Conservation (phyloP, 371 early-diverging fungal species). For the Mucor saturninus region DNA sequence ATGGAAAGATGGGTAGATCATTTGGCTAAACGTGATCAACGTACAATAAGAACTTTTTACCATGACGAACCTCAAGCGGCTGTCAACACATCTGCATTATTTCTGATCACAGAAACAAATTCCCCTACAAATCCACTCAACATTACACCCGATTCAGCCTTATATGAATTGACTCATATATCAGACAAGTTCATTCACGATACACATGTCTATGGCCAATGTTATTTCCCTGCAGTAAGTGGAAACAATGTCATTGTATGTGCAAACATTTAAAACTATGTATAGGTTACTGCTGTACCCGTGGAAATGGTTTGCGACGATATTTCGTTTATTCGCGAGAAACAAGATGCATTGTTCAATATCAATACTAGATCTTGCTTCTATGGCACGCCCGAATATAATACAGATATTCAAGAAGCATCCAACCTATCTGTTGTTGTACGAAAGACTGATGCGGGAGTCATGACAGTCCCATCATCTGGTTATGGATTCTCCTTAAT, state of each 20-base stretch:
- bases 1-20: conserved; percentile 58
- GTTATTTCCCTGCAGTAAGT: conserved; percentile 39
- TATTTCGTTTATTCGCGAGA: conserved; percentile 63
- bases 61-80: conserved; percentile 33
- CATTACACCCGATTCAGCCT: conserved; percentile 29
- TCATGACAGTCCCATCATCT: conserved; percentile 41
- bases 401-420: conserved; percentile 25
- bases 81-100: conserved; percentile 49
- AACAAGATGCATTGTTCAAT: conserved; percentile 58
- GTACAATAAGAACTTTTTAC: conserved; percentile 49
- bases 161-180: conserved; percentile 41
- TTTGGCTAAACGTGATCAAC: conserved; percentile 43
- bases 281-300: conserved; percentile 69
- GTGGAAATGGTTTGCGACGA: conserved; percentile 70
- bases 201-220: conserved; percentile 34
- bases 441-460: conserved; percentile 31
- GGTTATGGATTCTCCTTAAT: conserved; percentile 51
- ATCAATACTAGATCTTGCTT: conserved; percentile 49
- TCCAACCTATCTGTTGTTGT: conserved; percentile 27
- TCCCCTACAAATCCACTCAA: conserved; percentile 32
- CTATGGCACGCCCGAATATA: conserved; percentile 51
- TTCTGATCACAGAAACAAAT: conserved; percentile 47
- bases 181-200: conserved; percentile 27
- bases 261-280: neutral
- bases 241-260: conserved; percentile 1